Conservation (phyloP, 768 basidiomycete species). For the Antrodiella citrinella region DNA sequence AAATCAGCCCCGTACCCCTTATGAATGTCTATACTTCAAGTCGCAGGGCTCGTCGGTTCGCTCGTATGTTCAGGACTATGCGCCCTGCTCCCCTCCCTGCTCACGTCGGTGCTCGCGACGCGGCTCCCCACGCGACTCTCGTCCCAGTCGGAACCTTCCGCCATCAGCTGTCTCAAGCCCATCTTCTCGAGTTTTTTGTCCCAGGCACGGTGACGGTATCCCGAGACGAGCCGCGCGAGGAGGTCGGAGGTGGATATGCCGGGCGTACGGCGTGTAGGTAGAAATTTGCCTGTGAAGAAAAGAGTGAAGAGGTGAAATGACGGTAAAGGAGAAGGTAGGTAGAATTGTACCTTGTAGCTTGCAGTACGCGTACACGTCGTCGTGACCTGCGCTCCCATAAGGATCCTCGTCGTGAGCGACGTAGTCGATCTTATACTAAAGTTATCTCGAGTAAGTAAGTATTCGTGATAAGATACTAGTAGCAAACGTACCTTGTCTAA, state of each 20-base stretch:
- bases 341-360: constrained; percentile 64
- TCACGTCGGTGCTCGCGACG: constrained; percentile 9
- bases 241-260: constrained; percentile 92
- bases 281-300: constrained; percentile 65
- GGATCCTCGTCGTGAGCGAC: constrained; percentile 94
- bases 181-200: constrained; percentile 88
- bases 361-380: constrained; percentile 79
- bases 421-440: constrained; percentile 78
- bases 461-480: neutral
- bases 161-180: constrained; percentile 65
- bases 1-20: no score
- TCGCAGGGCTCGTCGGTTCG: neutral
- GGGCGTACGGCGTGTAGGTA: constrained; percentile 91
- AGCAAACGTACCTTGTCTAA: constrained; percentile 51
- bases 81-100: constrained; percentile 6
- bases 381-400: constrained; percentile 68
- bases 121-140: constrained; percentile 15
- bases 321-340: neutral
- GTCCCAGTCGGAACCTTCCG: constrained; percentile 38
- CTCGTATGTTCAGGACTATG: neutral
- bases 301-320: neutral
- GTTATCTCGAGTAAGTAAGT: neutral
- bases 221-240: constrained; percentile 83
- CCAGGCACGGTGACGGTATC: constrained; percentile 79
- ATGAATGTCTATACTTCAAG: no score